Evolutionary conservation across 2,329 filamentous ascomycete genomes (phyloP), one percentile per base, ranked within the genome.

Genomic region (Bretziella fagacearum): DNA sequence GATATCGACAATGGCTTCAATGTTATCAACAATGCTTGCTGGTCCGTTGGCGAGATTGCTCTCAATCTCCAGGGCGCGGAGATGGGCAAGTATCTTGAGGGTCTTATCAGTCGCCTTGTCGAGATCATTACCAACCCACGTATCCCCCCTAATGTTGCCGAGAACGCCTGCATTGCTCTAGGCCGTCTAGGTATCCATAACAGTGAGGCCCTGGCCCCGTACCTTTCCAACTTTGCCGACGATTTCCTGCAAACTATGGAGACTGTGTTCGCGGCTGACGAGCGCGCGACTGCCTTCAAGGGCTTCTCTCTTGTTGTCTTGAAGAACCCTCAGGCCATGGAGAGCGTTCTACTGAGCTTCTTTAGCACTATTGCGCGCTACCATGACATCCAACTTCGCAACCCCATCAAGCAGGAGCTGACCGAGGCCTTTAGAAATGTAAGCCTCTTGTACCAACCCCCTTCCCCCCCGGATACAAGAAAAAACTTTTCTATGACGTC

Each of bases 21-120:
- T 51, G 87, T 96, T 25, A 79, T 96, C 51, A 98, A 96, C 71
- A 98, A 98, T 59, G 89, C 91, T 18, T 96, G 89, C 65, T 98
- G 91, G 91, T 93, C 87, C 5, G 79, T 79, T 20, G 91, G 91
- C 35, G 91, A 98, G 65, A 91, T 96, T 52, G 77, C 86, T 13
- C 78, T 94, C 61, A 79, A 84, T 52, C 72, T 83, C 59, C 23
- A 33, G 22, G 75, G 79, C 54, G 76, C 79, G 52, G 76, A 72
- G 46, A 83, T 95, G 75, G 71, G 71, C 1, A 81, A 80, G 1
- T 94, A 81, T 59, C 73, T 86, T 7, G 77, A 83, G 18, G 74
- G 81, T 52, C 67, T 98, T 13, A 77, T 93, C 50, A 73, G 80
- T 52, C 77, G 81, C 32, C 75, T 93, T 23, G 73, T 85, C 32